phyloP scores from a whole-genome alignment of 805 yeast species.

The Myxozyma melibiosi region DNA sequence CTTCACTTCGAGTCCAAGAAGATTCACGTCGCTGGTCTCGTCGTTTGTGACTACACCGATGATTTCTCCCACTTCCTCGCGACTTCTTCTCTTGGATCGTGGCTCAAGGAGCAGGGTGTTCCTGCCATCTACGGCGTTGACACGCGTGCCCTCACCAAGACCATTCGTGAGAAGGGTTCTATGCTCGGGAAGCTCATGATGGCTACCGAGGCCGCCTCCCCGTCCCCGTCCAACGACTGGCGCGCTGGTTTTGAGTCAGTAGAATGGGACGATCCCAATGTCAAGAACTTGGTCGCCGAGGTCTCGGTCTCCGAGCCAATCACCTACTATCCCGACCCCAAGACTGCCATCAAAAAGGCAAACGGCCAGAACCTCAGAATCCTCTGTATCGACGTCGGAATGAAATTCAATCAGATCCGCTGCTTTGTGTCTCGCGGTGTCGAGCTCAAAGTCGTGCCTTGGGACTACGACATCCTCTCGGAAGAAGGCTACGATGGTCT shows the following conservation, averaged over 20 bases:
- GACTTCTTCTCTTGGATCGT: conserved; percentile 83
- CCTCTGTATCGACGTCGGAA: conserved; percentile 94
- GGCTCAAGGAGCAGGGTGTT: conserved; percentile 88
- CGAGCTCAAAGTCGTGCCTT: conserved; percentile 92
- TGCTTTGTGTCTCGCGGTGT: conserved; percentile 96
- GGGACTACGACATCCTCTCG: conserved; percentile 76
- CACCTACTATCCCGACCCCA: conserved; percentile 69
- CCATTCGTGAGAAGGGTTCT: conserved; percentile 88
- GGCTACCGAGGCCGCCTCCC: conserved; percentile 45
- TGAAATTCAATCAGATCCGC: conserved; percentile 96
- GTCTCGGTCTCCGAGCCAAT: conserved; percentile 81
- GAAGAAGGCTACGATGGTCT: conserved; percentile 91
- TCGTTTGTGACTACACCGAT: conserved; percentile 95
- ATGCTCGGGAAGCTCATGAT: conserved; percentile 85
- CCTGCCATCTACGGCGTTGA: conserved; percentile 99
- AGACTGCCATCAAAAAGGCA: conserved; percentile 55
- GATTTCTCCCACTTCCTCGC: conserved; percentile 94
- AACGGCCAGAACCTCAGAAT: conserved; percentile 80
- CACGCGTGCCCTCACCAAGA: conserved; percentile 92
- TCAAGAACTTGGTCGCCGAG: conserved; percentile 84
- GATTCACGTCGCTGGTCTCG: conserved; percentile 95
- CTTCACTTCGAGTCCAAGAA: conserved; percentile 89
- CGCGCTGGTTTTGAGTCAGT: conserved; percentile 65
- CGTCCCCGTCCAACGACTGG: conserved; percentile 56
- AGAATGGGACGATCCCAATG: conserved; percentile 92